Evolutionary conservation across 176 grass and related monocot species (phyloP).

Genomic region (Ananas comosus): DNA sequence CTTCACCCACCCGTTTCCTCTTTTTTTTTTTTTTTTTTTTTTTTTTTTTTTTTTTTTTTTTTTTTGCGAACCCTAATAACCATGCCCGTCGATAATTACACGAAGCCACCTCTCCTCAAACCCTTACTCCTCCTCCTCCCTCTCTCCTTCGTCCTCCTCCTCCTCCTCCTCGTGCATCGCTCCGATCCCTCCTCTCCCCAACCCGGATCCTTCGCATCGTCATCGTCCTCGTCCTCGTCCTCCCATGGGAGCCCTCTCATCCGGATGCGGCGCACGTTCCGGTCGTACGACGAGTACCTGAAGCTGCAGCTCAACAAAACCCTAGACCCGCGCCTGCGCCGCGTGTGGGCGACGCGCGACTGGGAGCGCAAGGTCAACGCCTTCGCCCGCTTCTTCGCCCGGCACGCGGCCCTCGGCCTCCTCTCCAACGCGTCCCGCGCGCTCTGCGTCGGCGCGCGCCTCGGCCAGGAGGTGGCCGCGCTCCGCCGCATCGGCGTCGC

Average conservation of each 20-base stretch:
- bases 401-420: conserved; percentile 21
- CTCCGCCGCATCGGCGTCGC: conserved; percentile 52
- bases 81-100: conserved; percentile 28
- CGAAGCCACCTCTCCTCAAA: conserved; percentile 7
- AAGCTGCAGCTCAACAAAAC: conserved; percentile 95
- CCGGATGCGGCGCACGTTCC: conserved; percentile 60
- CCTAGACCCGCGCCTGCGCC: conserved; percentile 71
- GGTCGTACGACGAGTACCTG: conserved; percentile 83
- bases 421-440: conserved; percentile 58
- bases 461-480: conserved; percentile 58
- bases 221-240: conserved; percentile 11
- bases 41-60: neutral
- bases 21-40: too few species aligned
- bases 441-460: conserved; percentile 73
- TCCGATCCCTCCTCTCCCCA: neutral
- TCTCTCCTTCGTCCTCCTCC: conserved; percentile 25
- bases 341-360: conserved; percentile 82
- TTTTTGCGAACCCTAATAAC: neutral
- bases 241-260: conserved; percentile 21
- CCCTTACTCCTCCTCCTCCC: conserved; percentile 28
- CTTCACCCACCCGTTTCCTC: too few species aligned
- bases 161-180: conserved; percentile 20
- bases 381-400: conserved; percentile 51
- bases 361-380: conserved; percentile 67
- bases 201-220: conserved; percentile 10